Conservation (phyloP, 2,329 filamentous ascomycete species). For the Penicillium concentricum region DNA sequence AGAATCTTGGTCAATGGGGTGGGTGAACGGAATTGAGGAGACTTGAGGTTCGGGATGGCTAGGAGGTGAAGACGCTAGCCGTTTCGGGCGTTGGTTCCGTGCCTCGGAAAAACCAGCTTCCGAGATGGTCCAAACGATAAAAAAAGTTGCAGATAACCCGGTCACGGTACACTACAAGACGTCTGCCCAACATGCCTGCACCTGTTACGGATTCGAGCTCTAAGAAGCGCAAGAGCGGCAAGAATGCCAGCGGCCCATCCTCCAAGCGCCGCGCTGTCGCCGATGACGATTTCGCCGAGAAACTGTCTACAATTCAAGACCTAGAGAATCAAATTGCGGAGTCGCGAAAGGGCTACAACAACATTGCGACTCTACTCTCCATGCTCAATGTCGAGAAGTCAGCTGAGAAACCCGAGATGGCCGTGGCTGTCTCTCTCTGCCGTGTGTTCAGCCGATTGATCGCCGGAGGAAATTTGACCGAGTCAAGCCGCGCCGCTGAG, state of each 20-base stretch:
- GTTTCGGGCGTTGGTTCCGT: slow-evolving; percentile 24
- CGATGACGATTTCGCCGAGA: slow-evolving; percentile 51
- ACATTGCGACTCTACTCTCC: slow-evolving; percentile 71
- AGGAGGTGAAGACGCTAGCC: slow-evolving; percentile 40
- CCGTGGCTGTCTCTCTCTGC: slow-evolving; percentile 78
- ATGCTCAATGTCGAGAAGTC: slow-evolving; percentile 54
- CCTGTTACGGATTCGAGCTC: slow-evolving; percentile 26
- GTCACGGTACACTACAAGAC: slow-evolving; percentile 13
- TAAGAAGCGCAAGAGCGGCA: slow-evolving; percentile 43
- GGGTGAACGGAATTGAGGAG: slow-evolving; percentile 42
- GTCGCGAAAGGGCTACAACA: slow-evolving; percentile 88
- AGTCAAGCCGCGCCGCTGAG: slow-evolving; percentile 64
- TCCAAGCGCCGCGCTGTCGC: slow-evolving; percentile 47
- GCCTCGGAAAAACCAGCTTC: slow-evolving; percentile 35
- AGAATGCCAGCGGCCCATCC: slow-evolving; percentile 38
- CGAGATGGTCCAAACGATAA: slow-evolving; percentile 32
- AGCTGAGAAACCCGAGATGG: slow-evolving; percentile 57
- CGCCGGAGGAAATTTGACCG: slow-evolving; percentile 67
- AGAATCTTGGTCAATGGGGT: slow-evolving; percentile 49
- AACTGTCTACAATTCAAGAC: slow-evolving; percentile 65
- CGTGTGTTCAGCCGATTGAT: slow-evolving; percentile 81
- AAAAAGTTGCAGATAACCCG: slow-evolving; percentile 19
- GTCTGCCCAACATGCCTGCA: slow-evolving; percentile 29
- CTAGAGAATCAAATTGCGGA: slow-evolving; percentile 80
- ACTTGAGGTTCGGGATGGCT: slow-evolving; percentile 42